Percentiles rank a stretch among this genome's conserved stretches.
phyloP scores from a whole-genome alignment of 768 basidiomycete species.

The Dentipellis sp. region DNA sequence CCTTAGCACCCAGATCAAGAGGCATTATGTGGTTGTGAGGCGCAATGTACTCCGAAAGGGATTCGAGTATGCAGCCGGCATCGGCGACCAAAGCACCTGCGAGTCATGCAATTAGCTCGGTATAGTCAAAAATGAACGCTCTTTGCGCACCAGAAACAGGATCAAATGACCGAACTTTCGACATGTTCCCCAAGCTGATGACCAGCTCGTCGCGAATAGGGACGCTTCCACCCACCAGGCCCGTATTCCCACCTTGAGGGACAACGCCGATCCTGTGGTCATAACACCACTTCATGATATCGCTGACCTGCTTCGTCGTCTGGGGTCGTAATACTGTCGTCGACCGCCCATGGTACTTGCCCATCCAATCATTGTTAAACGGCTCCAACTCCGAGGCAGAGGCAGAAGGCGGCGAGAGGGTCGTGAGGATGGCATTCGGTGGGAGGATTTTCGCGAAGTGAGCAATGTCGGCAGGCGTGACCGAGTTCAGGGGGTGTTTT shows the following conservation, averaged over 20 bases:
- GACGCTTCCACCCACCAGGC: constrained; percentile 91
- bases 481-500: constrained; percentile 23
- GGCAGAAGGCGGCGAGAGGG: constrained; percentile 40
- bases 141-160: constrained; percentile 58
- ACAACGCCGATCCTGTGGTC: constrained; percentile 79
- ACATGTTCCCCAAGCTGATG: constrained; percentile 77
- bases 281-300: constrained; percentile 83
- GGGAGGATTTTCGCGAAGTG: constrained; percentile 64
- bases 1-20: constrained; percentile 91
- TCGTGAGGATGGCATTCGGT: constrained; percentile 56
- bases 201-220: constrained; percentile 85
- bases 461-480: constrained; percentile 49
- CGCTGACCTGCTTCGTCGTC: constrained; percentile 78
- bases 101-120: not conserved
- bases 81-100: constrained; percentile 86
- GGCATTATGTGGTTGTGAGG: constrained; percentile 95
- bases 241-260: constrained; percentile 98
- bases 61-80: constrained; percentile 89
- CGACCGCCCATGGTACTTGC: constrained; percentile 81
- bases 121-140: constrained; percentile 3
- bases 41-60: constrained; percentile 76
- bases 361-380: constrained; percentile 95
- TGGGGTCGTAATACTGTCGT: constrained; percentile 86
- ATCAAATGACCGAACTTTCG: constrained; percentile 73
- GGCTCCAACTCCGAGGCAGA: constrained; percentile 57